A percentile compares a stretch with the other conserved stretches of the same genome.
Evolutionary conservation across 2,329 filamentous ascomycete genomes (phyloP).

Genomic region (Achaetomium macrosporum): DNA sequence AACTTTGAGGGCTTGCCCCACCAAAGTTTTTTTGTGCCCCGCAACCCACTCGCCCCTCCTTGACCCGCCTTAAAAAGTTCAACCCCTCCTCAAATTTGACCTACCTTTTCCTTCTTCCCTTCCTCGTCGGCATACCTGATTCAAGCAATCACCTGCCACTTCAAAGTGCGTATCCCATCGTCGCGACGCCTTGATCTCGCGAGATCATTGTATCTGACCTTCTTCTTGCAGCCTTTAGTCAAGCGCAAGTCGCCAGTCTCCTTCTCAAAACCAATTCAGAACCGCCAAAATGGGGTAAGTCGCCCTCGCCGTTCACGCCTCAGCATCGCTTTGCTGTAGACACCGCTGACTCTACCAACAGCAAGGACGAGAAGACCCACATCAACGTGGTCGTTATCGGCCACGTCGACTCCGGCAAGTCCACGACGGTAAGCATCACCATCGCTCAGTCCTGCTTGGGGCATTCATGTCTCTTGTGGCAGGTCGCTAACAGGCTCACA

Average conservation of each 20-base stretch:
- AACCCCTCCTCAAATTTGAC: slow-evolving; percentile 23
- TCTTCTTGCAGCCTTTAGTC: slow-evolving; percentile 8
- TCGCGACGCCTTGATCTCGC: slow-evolving; percentile 1
- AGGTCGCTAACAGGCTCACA: slow-evolving; percentile 27
- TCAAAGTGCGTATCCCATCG: slow-evolving; percentile 19
- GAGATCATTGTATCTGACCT: slow-evolving; percentile 14
- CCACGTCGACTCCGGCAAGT: slow-evolving; percentile 99
- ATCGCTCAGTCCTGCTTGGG: not conserved
- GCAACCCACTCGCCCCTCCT: slow-evolving; percentile 21
- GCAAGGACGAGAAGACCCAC: slow-evolving; percentile 94
- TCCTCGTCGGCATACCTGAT: slow-evolving; percentile 28
- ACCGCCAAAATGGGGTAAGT: slow-evolving; percentile 28
- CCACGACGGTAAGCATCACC: slow-evolving; percentile 74
- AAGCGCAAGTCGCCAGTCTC: slow-evolving; percentile 23
- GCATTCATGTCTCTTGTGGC: slow-evolving; percentile 10
- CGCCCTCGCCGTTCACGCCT: not conserved
- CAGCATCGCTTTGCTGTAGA: not conserved
- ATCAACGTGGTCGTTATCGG: slow-evolving; percentile 65
- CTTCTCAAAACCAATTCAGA: slow-evolving; percentile 11
- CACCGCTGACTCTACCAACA: slow-evolving; percentile 35
- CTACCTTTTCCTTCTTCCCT: slow-evolving; percentile 23
- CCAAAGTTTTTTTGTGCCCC: slow-evolving; percentile 23
- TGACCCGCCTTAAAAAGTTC: slow-evolving; percentile 24
- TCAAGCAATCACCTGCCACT: slow-evolving; percentile 28
- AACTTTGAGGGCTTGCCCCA: slow-evolving; percentile 24